These are phyloP conservation scores for Colletotrichum sublineola DNA, from an alignment of 2,329 filamentous ascomycete species.

Conservation along the genomic window DNA sequence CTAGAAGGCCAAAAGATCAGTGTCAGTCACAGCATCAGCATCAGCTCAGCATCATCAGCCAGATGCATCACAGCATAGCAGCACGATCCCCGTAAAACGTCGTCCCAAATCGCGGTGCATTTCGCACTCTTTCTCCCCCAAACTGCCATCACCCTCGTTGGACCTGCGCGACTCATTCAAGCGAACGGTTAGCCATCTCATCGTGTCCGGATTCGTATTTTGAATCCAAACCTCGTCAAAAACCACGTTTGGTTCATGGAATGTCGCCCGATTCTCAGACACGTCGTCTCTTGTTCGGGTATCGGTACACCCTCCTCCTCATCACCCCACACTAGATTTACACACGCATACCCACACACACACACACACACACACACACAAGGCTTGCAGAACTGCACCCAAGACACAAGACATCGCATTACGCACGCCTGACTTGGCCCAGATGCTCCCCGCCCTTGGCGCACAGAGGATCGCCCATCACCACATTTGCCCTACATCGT, in stretches of 20 bases:
- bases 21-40: too few relatives aligned
- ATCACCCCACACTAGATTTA: neutral
- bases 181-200: conserved; percentile 11
- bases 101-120: neutral
- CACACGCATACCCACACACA: neutral
- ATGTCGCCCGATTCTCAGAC: conserved; percentile 25
- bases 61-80: too few relatives aligned
- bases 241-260: neutral
- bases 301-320: neutral
- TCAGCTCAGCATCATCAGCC: too few relatives aligned
- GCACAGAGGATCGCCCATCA: neutral
- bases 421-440: neutral
- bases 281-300: conserved; percentile 3
- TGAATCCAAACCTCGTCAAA: conserved; percentile 18
- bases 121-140: neutral
- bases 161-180: conserved; percentile 3
- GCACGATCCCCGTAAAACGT: neutral
- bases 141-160: conserved; percentile 8
- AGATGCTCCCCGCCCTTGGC: neutral
- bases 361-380: neutral
- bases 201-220: conserved; percentile 37
- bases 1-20: too few relatives aligned
- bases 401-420: neutral
- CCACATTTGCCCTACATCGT: neutral
- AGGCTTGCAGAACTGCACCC: neutral